Percentiles rank a stretch among this genome's conserved stretches.
Evolutionary conservation across 345 rosid species (phyloP).

Genomic region (Gossypium herbaceum): DNA sequence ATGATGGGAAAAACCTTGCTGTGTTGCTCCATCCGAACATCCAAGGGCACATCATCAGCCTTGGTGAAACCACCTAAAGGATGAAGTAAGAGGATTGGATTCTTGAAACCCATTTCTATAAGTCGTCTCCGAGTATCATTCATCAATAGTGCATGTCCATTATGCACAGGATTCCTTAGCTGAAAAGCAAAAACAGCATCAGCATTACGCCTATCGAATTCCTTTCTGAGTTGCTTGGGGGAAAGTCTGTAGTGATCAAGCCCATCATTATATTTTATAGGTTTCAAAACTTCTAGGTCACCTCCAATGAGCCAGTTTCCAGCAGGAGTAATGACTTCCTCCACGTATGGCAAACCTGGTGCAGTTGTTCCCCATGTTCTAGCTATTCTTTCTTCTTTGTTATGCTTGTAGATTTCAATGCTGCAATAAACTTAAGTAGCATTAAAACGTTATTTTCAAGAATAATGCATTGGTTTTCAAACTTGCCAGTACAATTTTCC

Average conservation of each 20-base stretch:
- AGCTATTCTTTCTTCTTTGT: slow-evolving; percentile 89
- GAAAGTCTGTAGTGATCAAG: slow-evolving; percentile 94
- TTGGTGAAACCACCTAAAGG: slow-evolving; percentile 95
- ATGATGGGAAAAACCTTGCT: slow-evolving; percentile 53
- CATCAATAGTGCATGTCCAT: slow-evolving; percentile 93
- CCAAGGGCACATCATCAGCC: slow-evolving; percentile 93
- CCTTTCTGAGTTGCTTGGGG: slow-evolving; percentile 75
- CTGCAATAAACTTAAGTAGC: slow-evolving; percentile 32
- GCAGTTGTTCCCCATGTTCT: slow-evolving; percentile 95
- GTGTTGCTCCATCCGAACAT: slow-evolving; percentile 95
- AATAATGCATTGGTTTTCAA: background rate
- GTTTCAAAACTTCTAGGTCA: slow-evolving; percentile 70
- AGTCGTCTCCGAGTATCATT: slow-evolving; percentile 78
- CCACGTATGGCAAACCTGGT: slow-evolving; percentile 87
- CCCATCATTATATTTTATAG: slow-evolving; percentile 85
- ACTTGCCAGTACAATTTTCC: background rate
- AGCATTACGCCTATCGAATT: slow-evolving; percentile 75
- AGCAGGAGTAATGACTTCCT: slow-evolving; percentile 61
- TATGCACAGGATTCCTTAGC: slow-evolving; percentile 91
- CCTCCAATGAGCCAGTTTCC: slow-evolving; percentile 98
- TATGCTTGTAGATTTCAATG: slow-evolving; percentile 82
- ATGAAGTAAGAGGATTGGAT: slow-evolving; percentile 86
- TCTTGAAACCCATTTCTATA: slow-evolving; percentile 85
- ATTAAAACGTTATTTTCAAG: background rate
- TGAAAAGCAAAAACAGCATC: slow-evolving; percentile 99